Conservation (phyloP, 2,329 filamentous ascomycete genomes). For the Diaporthe sp. region DNA sequence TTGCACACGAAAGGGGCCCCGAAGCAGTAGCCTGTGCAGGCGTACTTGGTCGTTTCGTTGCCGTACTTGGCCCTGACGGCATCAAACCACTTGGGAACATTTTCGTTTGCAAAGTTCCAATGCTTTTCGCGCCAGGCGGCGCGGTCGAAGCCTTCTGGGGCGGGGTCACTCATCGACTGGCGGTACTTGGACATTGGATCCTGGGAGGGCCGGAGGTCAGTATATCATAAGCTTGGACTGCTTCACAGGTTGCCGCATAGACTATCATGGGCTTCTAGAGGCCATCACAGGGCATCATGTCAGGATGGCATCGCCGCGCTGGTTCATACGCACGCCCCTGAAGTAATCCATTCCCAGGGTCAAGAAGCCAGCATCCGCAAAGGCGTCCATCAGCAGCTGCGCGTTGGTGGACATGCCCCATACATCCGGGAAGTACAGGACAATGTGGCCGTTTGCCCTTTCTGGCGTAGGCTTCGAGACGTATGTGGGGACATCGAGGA, state of each 20-base stretch:
- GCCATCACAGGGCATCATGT: background rate
- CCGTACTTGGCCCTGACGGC: slow-evolving; percentile 55
- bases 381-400: slow-evolving; percentile 61
- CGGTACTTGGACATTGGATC: slow-evolving; percentile 61
- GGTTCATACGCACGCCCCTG: slow-evolving; percentile 50
- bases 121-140: slow-evolving; percentile 64
- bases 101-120: slow-evolving; percentile 55
- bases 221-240: background rate
- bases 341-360: slow-evolving; percentile 62
- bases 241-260: background rate
- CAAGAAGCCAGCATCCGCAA: slow-evolving; percentile 59
- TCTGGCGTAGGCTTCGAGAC: slow-evolving; percentile 47
- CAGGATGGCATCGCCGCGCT: background rate
- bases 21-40: slow-evolving; percentile 59
- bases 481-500: slow-evolving; percentile 56
- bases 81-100: slow-evolving; percentile 60
- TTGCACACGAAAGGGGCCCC: slow-evolving; percentile 61
- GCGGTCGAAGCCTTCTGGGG: slow-evolving; percentile 59
- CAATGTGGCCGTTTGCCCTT: slow-evolving; percentile 56
- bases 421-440: slow-evolving; percentile 62
- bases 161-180: slow-evolving; percentile 48
- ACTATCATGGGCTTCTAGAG: background rate
- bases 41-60: slow-evolving; percentile 52
- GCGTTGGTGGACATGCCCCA: slow-evolving; percentile 60
- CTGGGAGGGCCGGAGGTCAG: slow-evolving; percentile 44